These are phyloP conservation scores for Geotrichum restrictum DNA, from an alignment of 1,139 yeast genomes.

Conservation along the genomic window DNA sequence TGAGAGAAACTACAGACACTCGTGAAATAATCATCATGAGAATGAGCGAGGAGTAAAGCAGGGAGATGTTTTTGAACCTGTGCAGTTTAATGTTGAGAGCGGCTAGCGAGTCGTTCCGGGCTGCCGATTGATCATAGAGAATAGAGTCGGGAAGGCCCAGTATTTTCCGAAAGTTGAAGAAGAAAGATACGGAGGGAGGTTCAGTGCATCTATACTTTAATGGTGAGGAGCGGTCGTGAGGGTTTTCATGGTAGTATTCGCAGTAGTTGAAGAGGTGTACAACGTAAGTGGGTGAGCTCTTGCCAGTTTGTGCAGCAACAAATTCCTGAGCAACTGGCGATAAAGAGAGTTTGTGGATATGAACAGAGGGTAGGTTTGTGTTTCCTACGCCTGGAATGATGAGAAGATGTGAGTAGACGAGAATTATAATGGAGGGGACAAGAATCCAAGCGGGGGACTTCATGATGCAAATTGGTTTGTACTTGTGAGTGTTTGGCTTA, in stretches of 20 bases:
- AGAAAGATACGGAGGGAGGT: conserved; percentile 7
- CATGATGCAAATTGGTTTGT: conserved; percentile 1
- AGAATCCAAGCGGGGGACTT: conserved; percentile 20
- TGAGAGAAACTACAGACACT: conserved; percentile 5
- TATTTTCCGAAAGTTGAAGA: conserved; percentile 9
- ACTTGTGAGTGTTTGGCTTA: too few species aligned
- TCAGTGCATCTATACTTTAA: neutral
- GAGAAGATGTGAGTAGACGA: conserved; percentile 13
- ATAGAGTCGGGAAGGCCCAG: conserved; percentile 14
- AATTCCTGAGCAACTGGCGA: conserved; percentile 11
- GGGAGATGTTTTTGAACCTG: conserved; percentile 3
- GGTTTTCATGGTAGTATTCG: conserved; percentile 3
- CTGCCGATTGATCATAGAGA: neutral
- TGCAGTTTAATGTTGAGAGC: neutral
- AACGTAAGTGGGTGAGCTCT: conserved; percentile 10
- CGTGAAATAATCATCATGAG: conserved; percentile 10
- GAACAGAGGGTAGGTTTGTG: neutral
- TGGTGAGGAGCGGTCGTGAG: neutral
- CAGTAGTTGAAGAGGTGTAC: conserved; percentile 17
- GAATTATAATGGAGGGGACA: conserved; percentile 14
- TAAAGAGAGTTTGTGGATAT: conserved; percentile 12
- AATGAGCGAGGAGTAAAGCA: conserved; percentile 5
- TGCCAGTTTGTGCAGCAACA: conserved; percentile 9
- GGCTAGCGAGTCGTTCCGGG: neutral
- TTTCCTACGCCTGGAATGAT: conserved; percentile 14